phyloP scores from a whole-genome alignment of 768 basidiomycete genomes.

The Agrocybe chaxingu region DNA sequence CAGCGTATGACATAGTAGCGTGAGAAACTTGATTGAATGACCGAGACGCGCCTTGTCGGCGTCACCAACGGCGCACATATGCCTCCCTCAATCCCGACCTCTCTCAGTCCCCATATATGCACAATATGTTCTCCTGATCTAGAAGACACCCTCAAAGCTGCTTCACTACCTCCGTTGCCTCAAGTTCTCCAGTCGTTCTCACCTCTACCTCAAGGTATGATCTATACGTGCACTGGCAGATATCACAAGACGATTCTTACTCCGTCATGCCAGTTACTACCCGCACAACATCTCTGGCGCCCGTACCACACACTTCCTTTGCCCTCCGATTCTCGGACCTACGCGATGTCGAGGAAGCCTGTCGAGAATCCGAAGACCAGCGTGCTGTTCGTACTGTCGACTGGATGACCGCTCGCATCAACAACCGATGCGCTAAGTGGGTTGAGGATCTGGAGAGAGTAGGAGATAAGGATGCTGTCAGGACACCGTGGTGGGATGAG shows the following conservation, averaged over 20 bases:
- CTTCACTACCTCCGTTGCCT: slow-evolving; percentile 65
- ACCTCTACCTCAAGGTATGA: slow-evolving; percentile 73
- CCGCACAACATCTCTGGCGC: slow-evolving; percentile 67
- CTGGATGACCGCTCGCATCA: slow-evolving; percentile 78
- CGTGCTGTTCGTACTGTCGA: slow-evolving; percentile 80
- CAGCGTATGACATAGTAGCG: slow-evolving; percentile 5
- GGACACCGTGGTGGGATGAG: slow-evolving; percentile 89
- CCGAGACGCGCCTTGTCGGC: slow-evolving; percentile 2
- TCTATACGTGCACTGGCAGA: not conserved
- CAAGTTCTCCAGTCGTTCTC: slow-evolving; percentile 83
- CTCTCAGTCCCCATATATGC: slow-evolving; percentile 81
- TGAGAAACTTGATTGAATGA: slow-evolving; percentile 12
- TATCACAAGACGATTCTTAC: slow-evolving; percentile 1
- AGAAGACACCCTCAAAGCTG: slow-evolving; percentile 48
- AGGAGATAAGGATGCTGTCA: slow-evolving; percentile 37
- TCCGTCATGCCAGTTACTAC: slow-evolving; percentile 61
- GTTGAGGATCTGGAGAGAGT: slow-evolving; percentile 58
- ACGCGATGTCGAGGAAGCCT: slow-evolving; percentile 65
- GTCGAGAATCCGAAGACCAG: slow-evolving; percentile 74
- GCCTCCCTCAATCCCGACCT: slow-evolving; percentile 59
- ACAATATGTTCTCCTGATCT: slow-evolving; percentile 72
- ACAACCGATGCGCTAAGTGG: slow-evolving; percentile 64
- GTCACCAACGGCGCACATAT: slow-evolving; percentile 22
- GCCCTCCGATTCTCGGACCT: slow-evolving; percentile 78
- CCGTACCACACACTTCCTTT: slow-evolving; percentile 72